A percentile compares a stretch with the other conserved stretches of the same genome.
Evolutionary conservation across 305 asterid species (phyloP).

Genomic region (Rubia balearica): DNA sequence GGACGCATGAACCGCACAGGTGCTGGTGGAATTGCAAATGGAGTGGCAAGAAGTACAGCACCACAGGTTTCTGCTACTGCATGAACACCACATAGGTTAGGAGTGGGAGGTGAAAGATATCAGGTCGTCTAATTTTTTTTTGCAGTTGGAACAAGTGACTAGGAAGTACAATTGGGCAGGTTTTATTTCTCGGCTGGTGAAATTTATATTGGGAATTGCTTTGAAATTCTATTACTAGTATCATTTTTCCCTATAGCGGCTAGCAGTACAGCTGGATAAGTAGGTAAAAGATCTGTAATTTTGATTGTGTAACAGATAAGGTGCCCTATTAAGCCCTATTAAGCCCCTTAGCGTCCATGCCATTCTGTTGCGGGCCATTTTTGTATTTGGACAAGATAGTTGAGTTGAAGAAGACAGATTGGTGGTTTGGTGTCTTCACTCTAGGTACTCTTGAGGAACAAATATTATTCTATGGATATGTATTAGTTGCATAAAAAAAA

Average conservation of each 20-base stretch:
- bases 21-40: slow-evolving; percentile 45
- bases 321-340: neutral
- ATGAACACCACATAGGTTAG: slow-evolving; percentile 27
- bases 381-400: slow-evolving; percentile 12
- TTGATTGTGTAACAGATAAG: slow-evolving; percentile 6
- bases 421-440: neutral
- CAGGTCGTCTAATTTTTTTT: neutral
- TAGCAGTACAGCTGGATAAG: slow-evolving; percentile 16
- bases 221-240: slow-evolving; percentile 5
- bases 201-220: slow-evolving; percentile 12
- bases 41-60: slow-evolving; percentile 40
- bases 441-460: neutral
- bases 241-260: neutral
- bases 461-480: neutral
- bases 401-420: too few relatives aligned
- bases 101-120: slow-evolving; percentile 3
- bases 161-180: slow-evolving; percentile 8
- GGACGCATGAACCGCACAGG: slow-evolving; percentile 41
- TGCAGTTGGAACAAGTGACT: neutral
- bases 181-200: neutral
- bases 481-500: neutral
- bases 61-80: slow-evolving; percentile 72
- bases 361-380: slow-evolving; percentile 7
- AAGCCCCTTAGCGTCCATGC: neutral
- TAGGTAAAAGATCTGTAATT: slow-evolving; percentile 3